Base-by-base conservation (phyloP, 352 stramenopile genomes). In the Globisporangium uncinulatum region DNA sequence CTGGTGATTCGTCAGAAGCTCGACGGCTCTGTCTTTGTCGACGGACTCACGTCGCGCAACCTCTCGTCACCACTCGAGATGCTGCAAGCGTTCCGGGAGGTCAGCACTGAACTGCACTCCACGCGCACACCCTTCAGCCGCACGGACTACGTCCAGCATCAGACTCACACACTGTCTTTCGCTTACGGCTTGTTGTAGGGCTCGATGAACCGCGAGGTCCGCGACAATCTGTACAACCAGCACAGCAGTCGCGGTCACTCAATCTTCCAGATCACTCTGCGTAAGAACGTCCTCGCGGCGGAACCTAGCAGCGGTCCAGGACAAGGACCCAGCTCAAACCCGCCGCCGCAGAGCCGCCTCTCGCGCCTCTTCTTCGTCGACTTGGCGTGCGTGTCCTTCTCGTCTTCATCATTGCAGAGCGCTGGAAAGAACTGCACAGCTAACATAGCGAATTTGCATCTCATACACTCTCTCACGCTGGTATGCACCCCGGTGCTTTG, bases 201-300 rank as follows among this genome's bases (percentile, higher is more conserved):
- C 7, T 89, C 74, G 2, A 49, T 73, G 56, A 83, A 89, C 57
- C 73, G 76, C 42, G 76, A 89, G 59, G 74, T 87, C 3, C 74
- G 79, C 29, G 76, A 89, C 57, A 89, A 89, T 48, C 45, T 89
- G 6, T 87, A 86, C 69, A 87, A 87, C 59, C 74, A 89, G 49
- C 73, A 80, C 58, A 87, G 73, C 29, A 86, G 74, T 43, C 76
- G 73, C 53, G 82, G 82, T 0, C 79, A 92, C 59, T 79, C 79
- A 7, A 71, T 92, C 15, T 92, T 89, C 61, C 75, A 89, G 60
- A 66, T 92, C 51, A 85, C 82, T 0, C 54, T 89, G 8, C 66
- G 76, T 1, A 79, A 63, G 53, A 79, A 74, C 45, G 34, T 68
- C 29, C 41, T 56, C 39, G 32, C 19, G 7, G 13, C 6, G 36